Evolutionary conservation across 164 flowering plant species (phyloP).

Genomic region (Annona cherimola): DNA sequence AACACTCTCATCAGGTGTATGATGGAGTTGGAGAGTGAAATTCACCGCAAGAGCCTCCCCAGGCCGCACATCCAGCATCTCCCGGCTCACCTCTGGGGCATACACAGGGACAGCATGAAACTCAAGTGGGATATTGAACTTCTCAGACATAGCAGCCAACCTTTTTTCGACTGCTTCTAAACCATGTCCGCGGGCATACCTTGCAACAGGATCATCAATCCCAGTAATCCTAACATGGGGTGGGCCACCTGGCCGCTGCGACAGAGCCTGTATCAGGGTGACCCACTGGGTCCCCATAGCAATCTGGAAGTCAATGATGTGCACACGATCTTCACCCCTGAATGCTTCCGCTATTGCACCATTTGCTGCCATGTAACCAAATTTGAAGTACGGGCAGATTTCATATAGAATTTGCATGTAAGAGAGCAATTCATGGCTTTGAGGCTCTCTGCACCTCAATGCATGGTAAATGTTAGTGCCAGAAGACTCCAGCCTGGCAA

Average conservation of each 20-base stretch:
- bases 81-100: constrained; percentile 37
- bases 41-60: constrained; percentile 81
- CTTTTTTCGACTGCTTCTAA: constrained; percentile 44
- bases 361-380: constrained; percentile 85
- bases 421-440: constrained; percentile 54
- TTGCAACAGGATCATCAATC: constrained; percentile 58
- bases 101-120: constrained; percentile 55
- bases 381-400: constrained; percentile 74
- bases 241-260: constrained; percentile 65
- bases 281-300: constrained; percentile 75
- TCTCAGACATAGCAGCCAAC: constrained; percentile 44
- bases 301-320: constrained; percentile 72
- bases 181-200: constrained; percentile 61
- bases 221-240: constrained; percentile 72
- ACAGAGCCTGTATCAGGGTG: constrained; percentile 66
- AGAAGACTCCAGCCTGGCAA: constrained; percentile 29
- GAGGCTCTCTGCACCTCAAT: constrained; percentile 50
- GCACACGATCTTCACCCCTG: constrained; percentile 51
- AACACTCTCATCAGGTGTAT: constrained; percentile 74
- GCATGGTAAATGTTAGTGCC: constrained; percentile 29
- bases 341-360: constrained; percentile 82
- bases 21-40: constrained; percentile 68
- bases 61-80: constrained; percentile 56
- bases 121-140: constrained; percentile 54
- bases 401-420: constrained; percentile 72